Percentiles rank a stretch among this genome's conserved stretches.
Conservation (phyloP, 1,284 basidiomycete species). For the Mycena sp. region DNA sequence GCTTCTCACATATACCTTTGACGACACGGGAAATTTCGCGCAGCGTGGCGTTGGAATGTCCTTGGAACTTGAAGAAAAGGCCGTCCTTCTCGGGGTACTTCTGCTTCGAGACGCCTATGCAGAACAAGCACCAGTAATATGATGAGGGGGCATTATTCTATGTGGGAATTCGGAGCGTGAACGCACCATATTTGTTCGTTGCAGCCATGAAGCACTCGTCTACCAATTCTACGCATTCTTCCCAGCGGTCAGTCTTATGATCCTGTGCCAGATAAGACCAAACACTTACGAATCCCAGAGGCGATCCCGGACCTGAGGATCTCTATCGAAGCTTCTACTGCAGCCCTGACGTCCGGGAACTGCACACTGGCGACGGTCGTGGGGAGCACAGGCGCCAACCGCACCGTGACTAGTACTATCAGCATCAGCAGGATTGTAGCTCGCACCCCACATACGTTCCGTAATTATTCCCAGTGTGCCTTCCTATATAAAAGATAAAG, state of each 20-base stretch:
- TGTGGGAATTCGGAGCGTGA: background rate
- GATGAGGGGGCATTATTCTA: background rate
- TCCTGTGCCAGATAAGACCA: too few relatives aligned
- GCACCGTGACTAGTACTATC: slow-evolving; percentile 81
- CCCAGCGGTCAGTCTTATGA: background rate
- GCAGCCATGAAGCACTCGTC: slow-evolving; percentile 42
- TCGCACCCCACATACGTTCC: slow-evolving; percentile 63
- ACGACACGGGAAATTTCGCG: slow-evolving; percentile 71
- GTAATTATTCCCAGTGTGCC: slow-evolving; percentile 95
- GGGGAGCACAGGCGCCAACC: slow-evolving; percentile 83
- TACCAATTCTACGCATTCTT: slow-evolving; percentile 82
- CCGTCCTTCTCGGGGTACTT: slow-evolving; percentile 35
- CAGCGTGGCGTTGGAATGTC: slow-evolving; percentile 67
- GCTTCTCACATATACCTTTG: slow-evolving; percentile 63
- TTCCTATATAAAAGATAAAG: slow-evolving; percentile 52
- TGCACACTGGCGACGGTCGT: slow-evolving; percentile 78
- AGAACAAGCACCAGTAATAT: background rate
- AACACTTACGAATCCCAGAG: slow-evolving; percentile 65
- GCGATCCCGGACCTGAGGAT: slow-evolving; percentile 75
- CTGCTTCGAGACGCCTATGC: slow-evolving; percentile 22
- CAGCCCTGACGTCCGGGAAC: slow-evolving; percentile 71
- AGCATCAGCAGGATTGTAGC: background rate
- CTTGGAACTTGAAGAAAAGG: slow-evolving; percentile 92
- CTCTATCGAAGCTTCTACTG: slow-evolving; percentile 79
- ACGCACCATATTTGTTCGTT: slow-evolving; percentile 28